These are phyloP conservation scores for Cryptococcus sp. DNA, from an alignment of 1,284 basidiomycete genomes.

Conservation along the genomic window DNA sequence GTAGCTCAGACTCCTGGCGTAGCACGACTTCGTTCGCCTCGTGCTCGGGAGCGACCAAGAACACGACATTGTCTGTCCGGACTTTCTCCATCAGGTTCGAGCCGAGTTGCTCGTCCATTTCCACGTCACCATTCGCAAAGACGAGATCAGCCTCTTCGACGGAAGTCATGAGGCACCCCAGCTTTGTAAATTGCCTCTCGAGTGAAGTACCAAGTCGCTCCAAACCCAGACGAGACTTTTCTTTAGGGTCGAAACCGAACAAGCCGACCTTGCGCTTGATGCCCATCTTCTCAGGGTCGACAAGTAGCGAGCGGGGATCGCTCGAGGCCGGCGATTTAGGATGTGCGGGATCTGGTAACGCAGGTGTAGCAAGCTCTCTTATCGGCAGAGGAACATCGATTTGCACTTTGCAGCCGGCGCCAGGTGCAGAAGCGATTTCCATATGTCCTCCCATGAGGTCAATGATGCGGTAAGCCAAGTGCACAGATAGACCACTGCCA, in stretches of 20 bases:
- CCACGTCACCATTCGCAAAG: constrained; percentile 33
- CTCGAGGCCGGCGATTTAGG: constrained; percentile 1
- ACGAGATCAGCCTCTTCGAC: constrained; percentile 39
- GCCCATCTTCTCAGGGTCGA: constrained; percentile 14
- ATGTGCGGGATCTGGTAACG: constrained; percentile 8
- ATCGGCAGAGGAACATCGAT: constrained; percentile 44
- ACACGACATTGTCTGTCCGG: constrained; percentile 34
- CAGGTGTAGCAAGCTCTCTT: constrained; percentile 17
- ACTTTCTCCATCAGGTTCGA: constrained; percentile 17
- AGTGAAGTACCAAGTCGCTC: constrained; percentile 20
- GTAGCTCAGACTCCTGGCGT: constrained; percentile 6
- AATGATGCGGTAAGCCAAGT: constrained; percentile 48
- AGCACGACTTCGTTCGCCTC: constrained; percentile 22
- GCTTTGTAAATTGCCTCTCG: constrained; percentile 31
- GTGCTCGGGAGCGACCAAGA: constrained; percentile 31
- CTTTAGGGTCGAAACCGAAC: constrained; percentile 17
- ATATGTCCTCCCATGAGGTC: constrained; percentile 50
- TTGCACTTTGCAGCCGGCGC: constrained; percentile 38
- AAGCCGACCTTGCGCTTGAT: constrained; percentile 32
- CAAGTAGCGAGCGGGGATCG: constrained; percentile 6
- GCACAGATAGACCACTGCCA: constrained; percentile 44
- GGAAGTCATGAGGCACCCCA: constrained; percentile 35
- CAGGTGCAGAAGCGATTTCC: constrained; percentile 45
- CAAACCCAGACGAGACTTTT: not conserved
- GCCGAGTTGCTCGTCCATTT: constrained; percentile 19